A percentile compares a stretch with the other conserved stretches of the same genome.
Evolutionary conservation across 192 early-diverging fungal species (phyloP).

Genomic region (Podila clonocystis): DNA sequence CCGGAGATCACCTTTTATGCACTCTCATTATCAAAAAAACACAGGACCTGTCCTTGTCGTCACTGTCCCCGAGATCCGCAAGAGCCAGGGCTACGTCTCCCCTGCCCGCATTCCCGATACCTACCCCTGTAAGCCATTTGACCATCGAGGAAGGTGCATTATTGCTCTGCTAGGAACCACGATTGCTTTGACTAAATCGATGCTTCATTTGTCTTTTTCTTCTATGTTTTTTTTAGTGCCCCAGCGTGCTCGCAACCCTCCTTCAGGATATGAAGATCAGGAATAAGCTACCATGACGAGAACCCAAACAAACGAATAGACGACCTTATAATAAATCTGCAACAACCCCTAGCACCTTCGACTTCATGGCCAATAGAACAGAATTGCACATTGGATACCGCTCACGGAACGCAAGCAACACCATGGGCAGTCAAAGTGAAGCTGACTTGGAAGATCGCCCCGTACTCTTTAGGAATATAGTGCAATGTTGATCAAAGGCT

Average conservation of each 20-base stretch:
- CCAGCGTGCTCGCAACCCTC: constrained; percentile 46
- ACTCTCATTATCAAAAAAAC: too few relatives aligned
- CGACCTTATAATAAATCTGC: neutral
- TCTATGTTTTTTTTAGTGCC: constrained; percentile 12
- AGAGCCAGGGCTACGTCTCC: constrained; percentile 35
- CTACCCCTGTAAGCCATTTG: constrained; percentile 27
- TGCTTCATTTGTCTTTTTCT: neutral
- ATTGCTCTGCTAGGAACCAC: too few relatives aligned
- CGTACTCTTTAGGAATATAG: too few relatives aligned
- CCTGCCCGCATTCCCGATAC: constrained; percentile 45
- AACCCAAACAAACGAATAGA: neutral
- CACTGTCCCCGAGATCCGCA: constrained; percentile 34
- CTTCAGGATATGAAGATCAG: constrained; percentile 51
- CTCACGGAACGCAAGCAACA: too few relatives aligned
- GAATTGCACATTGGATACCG: too few relatives aligned
- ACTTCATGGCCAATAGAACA: too few relatives aligned
- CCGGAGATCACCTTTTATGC: neutral
- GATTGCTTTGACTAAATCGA: neutral
- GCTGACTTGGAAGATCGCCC: too few relatives aligned
- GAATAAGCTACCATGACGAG: neutral
- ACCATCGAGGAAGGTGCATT: too few relatives aligned
- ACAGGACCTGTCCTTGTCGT: constrained; percentile 42
- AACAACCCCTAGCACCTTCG: too few relatives aligned
- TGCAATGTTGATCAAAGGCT: too few relatives aligned
- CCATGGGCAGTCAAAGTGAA: too few relatives aligned